Conservation (phyloP, 306 rosid species). For the Quercus dentata region DNA sequence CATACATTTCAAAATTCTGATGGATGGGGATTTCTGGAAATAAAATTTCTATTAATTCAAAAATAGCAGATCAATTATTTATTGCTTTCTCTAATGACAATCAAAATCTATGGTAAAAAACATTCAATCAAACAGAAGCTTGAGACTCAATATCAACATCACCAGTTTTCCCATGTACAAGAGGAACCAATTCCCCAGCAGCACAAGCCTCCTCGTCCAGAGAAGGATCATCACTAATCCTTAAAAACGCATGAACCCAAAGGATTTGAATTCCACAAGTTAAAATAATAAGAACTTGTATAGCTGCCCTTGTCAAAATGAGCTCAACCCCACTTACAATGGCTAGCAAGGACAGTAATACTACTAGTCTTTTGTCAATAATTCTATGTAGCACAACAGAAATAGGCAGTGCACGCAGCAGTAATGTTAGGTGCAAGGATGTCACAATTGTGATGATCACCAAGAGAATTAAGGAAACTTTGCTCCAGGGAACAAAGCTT, state of each 20-base stretch:
- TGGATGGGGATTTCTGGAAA: too few species aligned
- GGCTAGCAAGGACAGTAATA: slow-evolving; percentile 31
- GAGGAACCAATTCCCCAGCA: slow-evolving; percentile 37
- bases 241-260: slow-evolving; percentile 62
- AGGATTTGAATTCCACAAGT: slow-evolving; percentile 34
- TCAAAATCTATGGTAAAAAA: not conserved
- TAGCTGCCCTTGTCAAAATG: slow-evolving; percentile 38
- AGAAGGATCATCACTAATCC: slow-evolving; percentile 32
- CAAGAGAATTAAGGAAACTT: slow-evolving; percentile 45
- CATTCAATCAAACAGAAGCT: slow-evolving; percentile 29
- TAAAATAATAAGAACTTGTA: slow-evolving; percentile 43
- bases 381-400: slow-evolving; percentile 40
- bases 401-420: slow-evolving; percentile 32
- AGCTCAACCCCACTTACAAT: slow-evolving; percentile 42
- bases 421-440: slow-evolving; percentile 27
- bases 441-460: slow-evolving; percentile 49
- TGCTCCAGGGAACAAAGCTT: slow-evolving; percentile 43
- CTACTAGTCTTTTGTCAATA: slow-evolving; percentile 34
- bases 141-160: not conserved
- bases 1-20: too few species aligned
- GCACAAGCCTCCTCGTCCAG: slow-evolving; percentile 22
- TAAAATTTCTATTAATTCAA: too few species aligned
- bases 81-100: too few species aligned
- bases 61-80: too few species aligned
- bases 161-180: not conserved